Base-by-base conservation (phyloP, 768 basidiomycete species). In the Mycena filopes region DNA sequence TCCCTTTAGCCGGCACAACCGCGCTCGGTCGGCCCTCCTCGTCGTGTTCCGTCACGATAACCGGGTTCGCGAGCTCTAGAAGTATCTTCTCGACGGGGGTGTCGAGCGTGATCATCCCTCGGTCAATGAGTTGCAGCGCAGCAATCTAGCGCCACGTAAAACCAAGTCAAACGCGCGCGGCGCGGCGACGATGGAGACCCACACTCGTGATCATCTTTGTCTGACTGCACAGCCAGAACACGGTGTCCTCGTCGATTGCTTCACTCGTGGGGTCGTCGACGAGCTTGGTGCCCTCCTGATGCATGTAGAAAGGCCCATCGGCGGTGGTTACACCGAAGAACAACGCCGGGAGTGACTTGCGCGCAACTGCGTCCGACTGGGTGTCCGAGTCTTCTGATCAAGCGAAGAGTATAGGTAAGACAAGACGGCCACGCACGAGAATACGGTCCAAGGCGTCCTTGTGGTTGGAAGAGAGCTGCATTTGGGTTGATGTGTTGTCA, bases 71-170 rank as follows among this genome's bases (percentile, higher is more conserved):
- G 21, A 79, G 72, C 48, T 76, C 72, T 1, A 77, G 75, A 47
- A 79, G 69, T 40, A 70, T 66, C 12, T 71, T 50, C 12, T 75
- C 69, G 16, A 75, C 73, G 4, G 67, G 71, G 4, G 73, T 76
- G 31, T 75, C 73, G 25, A 72, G 49, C 2, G 31, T 50, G 21
- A 79, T 69, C 43, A 66, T 73, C 10, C 72, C 74, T 38, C 71
- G 70, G 23, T 79, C 78, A 21, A 78, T 67, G 4, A 78, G 70
- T 59, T 76, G 73, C 40, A 77, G 68, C 21, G 73, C 72, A 26
- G 77, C 75, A 31, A 79, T 63, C 76, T 79, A 45, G 15, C 33
- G 25, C 2, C 12, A 15, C 15, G 23, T 8, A 36, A 33, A 29
- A 33, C 9, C 26, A 11, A 12, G 21, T 21, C 9, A 1, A 15